These are phyloP conservation scores for Metschnikowia chrysomelidarum DNA, from an alignment of 805 yeast species.

Conservation along the genomic window DNA sequence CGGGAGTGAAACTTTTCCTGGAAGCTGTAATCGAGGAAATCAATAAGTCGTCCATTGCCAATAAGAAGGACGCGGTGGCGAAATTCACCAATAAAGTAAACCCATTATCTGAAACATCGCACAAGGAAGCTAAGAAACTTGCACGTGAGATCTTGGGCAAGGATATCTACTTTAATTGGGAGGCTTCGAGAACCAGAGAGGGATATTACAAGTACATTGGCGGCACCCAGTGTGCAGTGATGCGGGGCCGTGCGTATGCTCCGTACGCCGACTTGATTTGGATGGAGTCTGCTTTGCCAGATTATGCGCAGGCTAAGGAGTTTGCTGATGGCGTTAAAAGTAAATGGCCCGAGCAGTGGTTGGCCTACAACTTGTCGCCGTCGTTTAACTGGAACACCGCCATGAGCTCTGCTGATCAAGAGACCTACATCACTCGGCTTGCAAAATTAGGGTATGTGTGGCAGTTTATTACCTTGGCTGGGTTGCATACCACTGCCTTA, in stretches of 20 bases:
- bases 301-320: constrained; percentile 88
- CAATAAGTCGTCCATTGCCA: constrained; percentile 52
- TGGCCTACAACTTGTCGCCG: constrained; percentile 95
- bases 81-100: constrained; percentile 66
- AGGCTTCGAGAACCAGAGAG: constrained; percentile 89
- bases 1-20: constrained; percentile 83
- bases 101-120: constrained; percentile 73
- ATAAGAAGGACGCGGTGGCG: constrained; percentile 61
- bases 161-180: constrained; percentile 92
- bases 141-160: constrained; percentile 76
- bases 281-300: constrained; percentile 98
- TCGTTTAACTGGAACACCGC: constrained; percentile 98
- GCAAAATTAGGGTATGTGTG: constrained; percentile 90
- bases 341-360: constrained; percentile 86
- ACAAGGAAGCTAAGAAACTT: constrained; percentile 73
- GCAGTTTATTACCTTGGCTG: constrained; percentile 98
- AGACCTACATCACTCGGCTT: constrained; percentile 82
- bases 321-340: constrained; percentile 89
- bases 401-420: constrained; percentile 83
- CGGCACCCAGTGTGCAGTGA: constrained; percentile 96
- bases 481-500: constrained; percentile 92
- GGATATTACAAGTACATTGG: constrained; percentile 96
- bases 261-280: constrained; percentile 94
- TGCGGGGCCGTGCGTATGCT: constrained; percentile 93
- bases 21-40: constrained; percentile 89